Percentiles rank a stretch among this genome's conserved stretches.
These are phyloP conservation scores for Phylloboletellus chloephorus DNA, from an alignment of 1,284 basidiomycete species.

Conservation along the genomic window DNA sequence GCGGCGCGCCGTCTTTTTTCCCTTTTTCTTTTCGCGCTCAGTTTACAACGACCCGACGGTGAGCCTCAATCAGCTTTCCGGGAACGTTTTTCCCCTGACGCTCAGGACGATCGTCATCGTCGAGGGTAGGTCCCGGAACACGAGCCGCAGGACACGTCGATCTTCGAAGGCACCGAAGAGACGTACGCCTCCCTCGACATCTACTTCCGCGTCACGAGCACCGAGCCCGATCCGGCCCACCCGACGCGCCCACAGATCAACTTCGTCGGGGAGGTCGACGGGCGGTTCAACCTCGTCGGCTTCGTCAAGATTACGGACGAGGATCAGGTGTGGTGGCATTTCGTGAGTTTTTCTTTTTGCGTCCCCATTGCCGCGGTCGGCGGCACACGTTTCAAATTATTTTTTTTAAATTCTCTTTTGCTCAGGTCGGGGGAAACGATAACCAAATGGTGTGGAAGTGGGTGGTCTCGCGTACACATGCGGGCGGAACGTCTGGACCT, in stretches of 20 bases:
- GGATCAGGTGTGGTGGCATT: slow-evolving; percentile 55
- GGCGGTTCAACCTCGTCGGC: slow-evolving; percentile 45
- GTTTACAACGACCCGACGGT: slow-evolving; percentile 48
- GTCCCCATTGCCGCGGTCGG: too few relatives aligned
- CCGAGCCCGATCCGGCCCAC: slow-evolving; percentile 41
- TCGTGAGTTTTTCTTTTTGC: slow-evolving; percentile 42
- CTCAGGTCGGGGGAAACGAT: slow-evolving; percentile 52
- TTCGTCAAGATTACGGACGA: slow-evolving; percentile 53
- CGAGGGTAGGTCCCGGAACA: slow-evolving; percentile 29
- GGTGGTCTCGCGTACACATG: too few relatives aligned
- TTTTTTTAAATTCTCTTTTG: not conserved
- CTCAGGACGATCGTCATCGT: too few relatives aligned
- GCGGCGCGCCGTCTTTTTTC: too few relatives aligned
- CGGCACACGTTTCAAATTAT: too few relatives aligned
- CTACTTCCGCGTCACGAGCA: slow-evolving; percentile 40
- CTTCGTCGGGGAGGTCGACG: slow-evolving; percentile 47
- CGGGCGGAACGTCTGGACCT: not conserved
- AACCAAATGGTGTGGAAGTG: slow-evolving; percentile 61
- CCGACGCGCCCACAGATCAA: slow-evolving; percentile 50
- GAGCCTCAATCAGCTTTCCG: too few relatives aligned
- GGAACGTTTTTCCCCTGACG: too few relatives aligned
- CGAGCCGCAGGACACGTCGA: slow-evolving; percentile 36
- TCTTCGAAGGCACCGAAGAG: slow-evolving; percentile 51
- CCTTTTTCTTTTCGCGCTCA: slow-evolving; percentile 24
- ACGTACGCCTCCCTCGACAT: slow-evolving; percentile 46